Base-by-base conservation (phyloP, 2,329 filamentous ascomycete species). In the Sclerotinia minor region DNA sequence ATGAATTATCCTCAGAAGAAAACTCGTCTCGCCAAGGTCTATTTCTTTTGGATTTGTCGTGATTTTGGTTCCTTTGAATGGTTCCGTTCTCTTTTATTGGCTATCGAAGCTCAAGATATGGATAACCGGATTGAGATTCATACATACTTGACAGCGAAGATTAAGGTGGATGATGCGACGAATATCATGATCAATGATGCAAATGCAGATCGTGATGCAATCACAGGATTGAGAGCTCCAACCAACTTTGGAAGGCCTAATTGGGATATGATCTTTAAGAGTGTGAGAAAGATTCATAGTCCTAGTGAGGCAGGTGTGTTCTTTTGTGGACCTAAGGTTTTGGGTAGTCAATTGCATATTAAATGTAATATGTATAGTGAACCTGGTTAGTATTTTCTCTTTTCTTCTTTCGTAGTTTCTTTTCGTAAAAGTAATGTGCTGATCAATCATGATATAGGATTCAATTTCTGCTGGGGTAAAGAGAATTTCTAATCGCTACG, bases 151-250 rank as follows among this genome's bases (percentile, higher is more conserved):
- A 95, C 92, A 3, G 92, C 91, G 75, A 92, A 91, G 83, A 93
- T 94, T 81, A 92, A 93, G 82, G 85, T 87, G 35, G 91, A 94
- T 77, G 92, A 94, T 76, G 91, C 91, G 61, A 93, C 91, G 57
- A 94, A 95, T 80, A 94, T 95, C 81, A 94, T 94, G 91, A 93
- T 94, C 83, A 94, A 94, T 81, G 91, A 94, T 74, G 91, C 89
- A 77, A 92, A 93, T 76, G 89, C 90, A 72, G 90, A 94, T 77
- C 90, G 90, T 79, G 91, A 95, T 78, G 88, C 91, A 74, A 94
- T 95, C 77, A 95, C 92, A 0, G 92, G 92, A 66, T 84, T 95
- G 41, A 85, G 91, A 60, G 89, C 91, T 66, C 91, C 91, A 26
- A 95, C 92, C 54, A 95, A 93, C 81, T 93, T 95, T 77, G 92